These are phyloP conservation scores for Casuarina glauca DNA, from an alignment of 306 rosid species.

Conservation along the genomic window DNA sequence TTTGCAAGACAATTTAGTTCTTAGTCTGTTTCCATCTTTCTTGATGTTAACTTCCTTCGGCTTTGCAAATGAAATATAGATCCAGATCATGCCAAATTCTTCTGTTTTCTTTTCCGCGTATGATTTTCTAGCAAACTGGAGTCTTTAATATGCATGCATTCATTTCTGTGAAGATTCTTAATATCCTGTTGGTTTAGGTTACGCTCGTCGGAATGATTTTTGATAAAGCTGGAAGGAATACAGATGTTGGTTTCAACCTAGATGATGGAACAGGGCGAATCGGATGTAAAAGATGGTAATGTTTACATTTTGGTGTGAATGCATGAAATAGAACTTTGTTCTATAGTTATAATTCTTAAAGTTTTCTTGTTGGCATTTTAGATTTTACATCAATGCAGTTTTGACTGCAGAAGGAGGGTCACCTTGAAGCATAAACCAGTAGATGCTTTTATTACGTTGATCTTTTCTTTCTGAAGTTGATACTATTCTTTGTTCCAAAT, in stretches of 20 bases:
- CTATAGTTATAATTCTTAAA: background rate
- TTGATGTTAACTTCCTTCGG: background rate
- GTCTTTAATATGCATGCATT: background rate
- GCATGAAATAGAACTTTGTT: background rate
- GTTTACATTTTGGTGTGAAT: background rate
- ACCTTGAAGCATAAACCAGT: background rate
- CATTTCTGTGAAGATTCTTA: conserved; percentile 1
- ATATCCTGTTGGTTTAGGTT: conserved; percentile 34
- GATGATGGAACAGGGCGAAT: conserved; percentile 95
- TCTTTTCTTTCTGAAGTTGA: background rate
- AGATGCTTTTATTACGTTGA: background rate
- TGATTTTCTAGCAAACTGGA: background rate
- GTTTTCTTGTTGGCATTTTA: background rate
- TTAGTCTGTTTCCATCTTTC: background rate
- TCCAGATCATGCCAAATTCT: background rate
- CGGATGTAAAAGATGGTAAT: conserved; percentile 85
- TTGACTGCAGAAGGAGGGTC: background rate
- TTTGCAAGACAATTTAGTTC: background rate
- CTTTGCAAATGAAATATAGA: background rate
- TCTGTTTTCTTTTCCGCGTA: background rate
- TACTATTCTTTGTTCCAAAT: background rate
- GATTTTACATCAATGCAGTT: background rate
- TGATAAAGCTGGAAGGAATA: conserved; percentile 73
- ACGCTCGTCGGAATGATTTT: conserved; percentile 63
- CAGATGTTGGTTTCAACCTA: conserved; percentile 58